These are phyloP conservation scores for Lotus japonicus DNA, from an alignment of 306 rosid species.

Conservation along the genomic window DNA sequence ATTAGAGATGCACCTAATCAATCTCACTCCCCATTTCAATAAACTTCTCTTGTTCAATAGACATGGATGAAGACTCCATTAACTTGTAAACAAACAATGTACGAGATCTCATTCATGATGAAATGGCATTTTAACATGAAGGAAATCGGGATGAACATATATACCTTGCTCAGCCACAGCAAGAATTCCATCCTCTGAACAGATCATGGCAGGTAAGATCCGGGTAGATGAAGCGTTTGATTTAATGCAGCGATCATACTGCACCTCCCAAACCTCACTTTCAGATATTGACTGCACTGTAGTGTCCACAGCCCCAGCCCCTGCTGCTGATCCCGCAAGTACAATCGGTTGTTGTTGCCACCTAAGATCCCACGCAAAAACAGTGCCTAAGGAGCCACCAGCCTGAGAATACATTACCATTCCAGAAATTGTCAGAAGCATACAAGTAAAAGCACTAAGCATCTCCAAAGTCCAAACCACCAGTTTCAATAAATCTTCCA, in stretches of 20 bases:
- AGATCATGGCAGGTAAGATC: conserved; percentile 76
- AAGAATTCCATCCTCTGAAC: conserved; percentile 94
- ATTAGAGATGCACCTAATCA: conserved; percentile 1
- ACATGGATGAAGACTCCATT: background rate
- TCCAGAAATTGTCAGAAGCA: conserved; percentile 6
- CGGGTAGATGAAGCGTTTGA: conserved; percentile 61
- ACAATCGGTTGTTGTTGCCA: conserved; percentile 77
- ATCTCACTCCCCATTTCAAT: background rate
- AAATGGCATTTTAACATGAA: conserved; percentile 7
- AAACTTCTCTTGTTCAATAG: background rate
- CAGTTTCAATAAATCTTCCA: background rate
- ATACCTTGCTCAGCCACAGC: conserved; percentile 78
- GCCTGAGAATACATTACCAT: conserved; percentile 40
- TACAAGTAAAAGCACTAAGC: background rate
- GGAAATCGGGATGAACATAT: background rate
- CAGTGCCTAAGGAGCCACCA: conserved; percentile 85
- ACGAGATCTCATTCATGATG: background rate
- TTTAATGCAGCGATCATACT: conserved; percentile 59
- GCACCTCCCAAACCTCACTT: conserved; percentile 99
- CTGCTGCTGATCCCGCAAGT: conserved; percentile 67
- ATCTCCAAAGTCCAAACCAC: background rate
- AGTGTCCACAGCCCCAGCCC: conserved; percentile 33
- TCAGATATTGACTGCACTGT: conserved; percentile 47
- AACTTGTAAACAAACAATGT: background rate
- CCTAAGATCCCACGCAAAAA: conserved; percentile 97